Percentiles rank a stretch among this genome's conserved stretches.
phyloP scores from a whole-genome alignment of 805 yeast species.

The Metschnikowia lochheadii region DNA sequence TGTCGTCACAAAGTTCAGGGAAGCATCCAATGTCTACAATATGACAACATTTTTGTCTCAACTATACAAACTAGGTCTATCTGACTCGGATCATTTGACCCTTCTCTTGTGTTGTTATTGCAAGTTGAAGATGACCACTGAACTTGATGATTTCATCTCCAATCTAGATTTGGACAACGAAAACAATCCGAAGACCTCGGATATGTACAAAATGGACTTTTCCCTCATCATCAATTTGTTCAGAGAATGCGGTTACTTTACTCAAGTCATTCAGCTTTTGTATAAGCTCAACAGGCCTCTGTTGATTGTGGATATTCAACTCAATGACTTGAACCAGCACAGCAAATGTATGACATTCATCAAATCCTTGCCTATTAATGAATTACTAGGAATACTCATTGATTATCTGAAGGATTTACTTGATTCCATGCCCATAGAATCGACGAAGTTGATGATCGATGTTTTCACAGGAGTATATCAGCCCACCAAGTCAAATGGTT shows the following conservation, averaged over 20 bases:
- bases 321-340: conserved; percentile 61
- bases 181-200: conserved; percentile 6
- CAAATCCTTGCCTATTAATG: conserved; percentile 67
- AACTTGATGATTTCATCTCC: conserved; percentile 54
- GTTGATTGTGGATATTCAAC: conserved; percentile 68
- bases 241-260: conserved; percentile 63
- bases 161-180: conserved; percentile 26
- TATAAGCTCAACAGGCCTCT: conserved; percentile 69
- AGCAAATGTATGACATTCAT: conserved; percentile 60
- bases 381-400: conserved; percentile 65
- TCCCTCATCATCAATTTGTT: conserved; percentile 65
- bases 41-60: conserved; percentile 62
- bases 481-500: conserved; percentile 30
- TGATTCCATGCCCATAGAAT: conserved; percentile 68
- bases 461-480: conserved; percentile 83
- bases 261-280: conserved; percentile 67
- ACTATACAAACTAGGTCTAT: conserved; percentile 49
- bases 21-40: conserved; percentile 64
- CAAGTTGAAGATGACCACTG: conserved; percentile 59
- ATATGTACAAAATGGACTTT: conserved; percentile 40
- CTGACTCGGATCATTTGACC: conserved; percentile 80
- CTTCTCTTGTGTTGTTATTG: conserved; percentile 75
- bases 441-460: conserved; percentile 76
- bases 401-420: conserved; percentile 63
- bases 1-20: conserved; percentile 74